phyloP scores from a whole-genome alignment of 1,284 basidiomycete genomes.

The Polyporus tsugae region DNA sequence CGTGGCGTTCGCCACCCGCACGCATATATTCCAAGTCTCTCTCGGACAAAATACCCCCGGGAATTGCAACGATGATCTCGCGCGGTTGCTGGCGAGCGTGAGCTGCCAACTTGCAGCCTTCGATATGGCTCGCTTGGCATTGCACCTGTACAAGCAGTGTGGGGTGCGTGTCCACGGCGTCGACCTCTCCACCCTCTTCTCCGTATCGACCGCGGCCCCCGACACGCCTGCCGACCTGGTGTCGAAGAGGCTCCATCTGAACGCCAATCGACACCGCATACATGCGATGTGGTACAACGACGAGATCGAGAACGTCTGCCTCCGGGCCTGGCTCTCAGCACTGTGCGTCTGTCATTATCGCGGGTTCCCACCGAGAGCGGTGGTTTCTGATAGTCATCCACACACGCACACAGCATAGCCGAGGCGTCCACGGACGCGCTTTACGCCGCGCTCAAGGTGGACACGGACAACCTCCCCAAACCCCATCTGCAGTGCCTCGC shows the following conservation, averaged over 20 bases:
- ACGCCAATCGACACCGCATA: constrained; percentile 9
- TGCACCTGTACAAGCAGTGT: constrained; percentile 21
- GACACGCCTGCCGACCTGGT: constrained; percentile 22
- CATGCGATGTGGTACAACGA: constrained; percentile 18
- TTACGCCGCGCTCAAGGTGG: constrained; percentile 11
- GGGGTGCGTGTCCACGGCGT: constrained; percentile 20
- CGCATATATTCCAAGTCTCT: constrained; percentile 20
- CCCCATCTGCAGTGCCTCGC: constrained; percentile 31
- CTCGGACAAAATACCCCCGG: neutral
- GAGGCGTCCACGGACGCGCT: constrained; percentile 7
- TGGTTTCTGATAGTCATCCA: neutral
- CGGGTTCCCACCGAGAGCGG: neutral
- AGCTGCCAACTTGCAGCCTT: constrained; percentile 19
- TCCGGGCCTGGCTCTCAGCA: constrained; percentile 24
- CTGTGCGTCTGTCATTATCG: constrained; percentile 12
- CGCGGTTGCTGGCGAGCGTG: constrained; percentile 6
- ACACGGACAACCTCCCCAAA: constrained; percentile 17
- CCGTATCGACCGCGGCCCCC: neutral
- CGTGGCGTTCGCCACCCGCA: constrained; percentile 21
- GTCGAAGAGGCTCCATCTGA: constrained; percentile 9
- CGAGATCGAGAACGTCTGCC: constrained; percentile 19
- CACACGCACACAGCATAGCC: constrained; percentile 9
- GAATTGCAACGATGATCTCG: neutral
- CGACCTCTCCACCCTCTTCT: constrained; percentile 21
- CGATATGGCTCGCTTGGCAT: constrained; percentile 25